A percentile compares a stretch with the other conserved stretches of the same genome.
Evolutionary conservation across 2,329 filamentous ascomycete species (phyloP).

Genomic region (Pleoardoris graminearum): DNA sequence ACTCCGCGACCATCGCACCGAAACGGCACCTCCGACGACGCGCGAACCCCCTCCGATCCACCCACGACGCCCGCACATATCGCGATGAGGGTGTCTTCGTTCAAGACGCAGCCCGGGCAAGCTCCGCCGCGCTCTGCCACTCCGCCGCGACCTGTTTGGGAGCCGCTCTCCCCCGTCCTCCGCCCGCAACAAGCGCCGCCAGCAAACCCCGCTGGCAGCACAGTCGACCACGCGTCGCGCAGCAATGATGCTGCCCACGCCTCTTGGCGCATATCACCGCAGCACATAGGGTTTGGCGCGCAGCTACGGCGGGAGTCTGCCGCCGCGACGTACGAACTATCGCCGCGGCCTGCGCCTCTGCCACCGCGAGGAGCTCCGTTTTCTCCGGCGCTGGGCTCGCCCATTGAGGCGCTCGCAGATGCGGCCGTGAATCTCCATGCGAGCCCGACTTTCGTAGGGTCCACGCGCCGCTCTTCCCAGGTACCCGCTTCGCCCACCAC

Average conservation of each 20-base stretch:
- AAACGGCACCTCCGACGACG: slow-evolving; percentile 30
- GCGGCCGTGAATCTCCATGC: slow-evolving; percentile 45
- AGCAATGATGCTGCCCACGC: slow-evolving; percentile 8
- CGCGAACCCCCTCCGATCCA: slow-evolving; percentile 21
- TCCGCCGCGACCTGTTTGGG: slow-evolving; percentile 38
- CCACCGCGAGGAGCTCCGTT: slow-evolving; percentile 23
- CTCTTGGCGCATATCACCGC: slow-evolving; percentile 3
- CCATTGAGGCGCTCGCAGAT: slow-evolving; percentile 51
- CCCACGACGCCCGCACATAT: slow-evolving; percentile 23
- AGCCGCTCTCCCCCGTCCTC: slow-evolving; percentile 43
- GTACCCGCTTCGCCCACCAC: slow-evolving; percentile 25
- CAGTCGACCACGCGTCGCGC: slow-evolving; percentile 16
- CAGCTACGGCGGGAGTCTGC: slow-evolving; percentile 16
- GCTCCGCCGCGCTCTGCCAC: slow-evolving; percentile 35
- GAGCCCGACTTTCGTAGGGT: slow-evolving; percentile 36
- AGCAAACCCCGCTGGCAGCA: slow-evolving; percentile 28
- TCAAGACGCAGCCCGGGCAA: slow-evolving; percentile 41
- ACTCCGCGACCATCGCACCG: slow-evolving; percentile 30
- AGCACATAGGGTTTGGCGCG: slow-evolving; percentile 12
- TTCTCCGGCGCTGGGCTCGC: slow-evolving; percentile 35
- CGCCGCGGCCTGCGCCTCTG: slow-evolving; percentile 27
- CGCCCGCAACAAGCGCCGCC: slow-evolving; percentile 20
- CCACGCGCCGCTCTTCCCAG: slow-evolving; percentile 27
- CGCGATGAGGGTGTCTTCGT: slow-evolving; percentile 35
- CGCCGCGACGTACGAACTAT: slow-evolving; percentile 18